Base-by-base conservation (phyloP, 2,329 filamentous ascomycete genomes). In the Ceratocystis alfenasii region DNA sequence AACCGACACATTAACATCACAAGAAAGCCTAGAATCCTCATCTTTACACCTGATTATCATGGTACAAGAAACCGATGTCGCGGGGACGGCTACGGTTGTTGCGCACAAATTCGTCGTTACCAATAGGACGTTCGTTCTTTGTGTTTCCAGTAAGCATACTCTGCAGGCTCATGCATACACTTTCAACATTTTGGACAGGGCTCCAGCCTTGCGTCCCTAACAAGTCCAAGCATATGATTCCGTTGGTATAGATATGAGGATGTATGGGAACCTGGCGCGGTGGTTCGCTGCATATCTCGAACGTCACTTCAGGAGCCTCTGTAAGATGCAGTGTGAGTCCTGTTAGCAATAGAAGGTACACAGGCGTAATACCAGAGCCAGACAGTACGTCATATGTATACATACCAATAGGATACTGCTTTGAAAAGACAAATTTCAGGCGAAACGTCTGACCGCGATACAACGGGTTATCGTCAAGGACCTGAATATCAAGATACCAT, bases 131-230 rank as follows among this genome's bases (percentile, higher is more conserved):
- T 76, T 97, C 92, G 72, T 93, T 87, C 77, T 92, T 93, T 10
- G 84, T 87, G 75, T 99, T 99, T 68, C 93, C 91, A 1, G 94
- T 96, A 73, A 99, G 77, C 94, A 99, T 99, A 78, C 90, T 96
- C 77, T 99, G 94, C 65, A 99, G 83, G 75, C 90, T 95, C 84
- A 99, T 94, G 78, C 91, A 96, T 30, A 99, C 87, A 72, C 89
- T 95, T 78, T 97, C 93, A 7, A 96, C 94, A 67, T 93, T 96
- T 74, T 99, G 94, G 0, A 99, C 93, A 0, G 94, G 94, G 61
- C 88, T 94, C 94, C 94, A 99, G 66, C 94, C 94, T 69, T 90
- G 87, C 8, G 83, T 80, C 64, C 90, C 90, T 7, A 99, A 85
- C 1, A 99, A 83, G 72, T 99, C 94, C 62, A 99, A 87, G 73